A percentile compares a stretch with the other conserved stretches of the same genome.
phyloP scores from a whole-genome alignment of 441 rosid genomes.

The Syzygium syzygioides region DNA sequence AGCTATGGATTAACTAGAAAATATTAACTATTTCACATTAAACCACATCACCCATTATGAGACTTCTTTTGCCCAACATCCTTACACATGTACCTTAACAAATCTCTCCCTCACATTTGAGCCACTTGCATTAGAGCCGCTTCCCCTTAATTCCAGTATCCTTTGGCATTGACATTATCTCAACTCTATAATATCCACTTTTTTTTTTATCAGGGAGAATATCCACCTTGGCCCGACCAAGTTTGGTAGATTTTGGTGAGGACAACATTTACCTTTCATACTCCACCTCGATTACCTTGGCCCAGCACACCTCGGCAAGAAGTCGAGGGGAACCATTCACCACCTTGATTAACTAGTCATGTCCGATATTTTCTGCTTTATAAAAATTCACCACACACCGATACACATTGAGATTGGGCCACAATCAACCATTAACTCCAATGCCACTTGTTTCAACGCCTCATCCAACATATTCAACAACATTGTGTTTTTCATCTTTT shows the following conservation, averaged over 20 bases:
- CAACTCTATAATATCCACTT: background rate
- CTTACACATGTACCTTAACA: background rate
- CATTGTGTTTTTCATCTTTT: background rate
- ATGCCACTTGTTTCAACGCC: background rate
- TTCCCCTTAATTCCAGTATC: background rate
- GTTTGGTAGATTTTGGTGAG: background rate
- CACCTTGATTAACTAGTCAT: background rate
- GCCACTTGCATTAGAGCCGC: accelerated
- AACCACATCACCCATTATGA: background rate
- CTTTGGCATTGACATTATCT: background rate
- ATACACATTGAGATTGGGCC: background rate
- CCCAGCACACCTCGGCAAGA: background rate
- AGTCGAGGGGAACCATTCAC: background rate
- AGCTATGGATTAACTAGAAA: background rate
- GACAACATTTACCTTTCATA: background rate
- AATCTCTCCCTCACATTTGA: background rate
- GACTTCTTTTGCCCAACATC: background rate
- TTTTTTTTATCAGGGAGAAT: background rate
- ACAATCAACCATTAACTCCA: background rate
- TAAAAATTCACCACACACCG: background rate
- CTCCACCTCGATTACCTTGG: background rate
- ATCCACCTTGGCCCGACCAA: background rate
- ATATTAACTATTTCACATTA: background rate
- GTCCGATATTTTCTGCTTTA: background rate
- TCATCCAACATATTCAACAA: background rate